phyloP scores from a whole-genome alignment of 2,329 filamentous ascomycete species.

The Epichloe uncinata region DNA sequence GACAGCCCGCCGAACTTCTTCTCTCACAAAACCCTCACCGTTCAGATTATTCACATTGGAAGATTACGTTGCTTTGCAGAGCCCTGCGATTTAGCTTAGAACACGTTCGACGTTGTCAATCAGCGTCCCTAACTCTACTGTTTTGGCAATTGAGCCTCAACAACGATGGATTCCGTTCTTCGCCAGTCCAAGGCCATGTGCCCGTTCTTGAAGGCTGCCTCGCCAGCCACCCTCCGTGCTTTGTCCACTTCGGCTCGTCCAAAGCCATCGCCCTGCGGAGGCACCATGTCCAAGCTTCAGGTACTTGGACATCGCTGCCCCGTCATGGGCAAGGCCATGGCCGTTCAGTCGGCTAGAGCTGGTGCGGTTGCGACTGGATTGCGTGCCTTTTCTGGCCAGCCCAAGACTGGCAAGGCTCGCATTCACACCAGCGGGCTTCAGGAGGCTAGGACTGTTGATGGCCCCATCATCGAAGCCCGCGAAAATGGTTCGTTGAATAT shows the following conservation, averaged over 20 bases:
- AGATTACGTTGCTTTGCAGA: not conserved
- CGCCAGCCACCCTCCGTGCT: constrained; percentile 78
- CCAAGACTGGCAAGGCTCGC: constrained; percentile 49
- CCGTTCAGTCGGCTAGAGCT: constrained; percentile 59
- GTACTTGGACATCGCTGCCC: constrained; percentile 89
- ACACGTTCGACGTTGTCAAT: not conserved
- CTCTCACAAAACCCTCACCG: not conserved
- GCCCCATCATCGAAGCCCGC: constrained; percentile 31
- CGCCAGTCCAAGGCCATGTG: constrained; percentile 95
- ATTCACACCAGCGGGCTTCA: constrained; percentile 71
- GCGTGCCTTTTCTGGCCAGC: constrained; percentile 36
- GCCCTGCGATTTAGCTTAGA: not conserved
- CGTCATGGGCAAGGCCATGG: constrained; percentile 95
- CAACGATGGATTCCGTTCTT: constrained; percentile 80
- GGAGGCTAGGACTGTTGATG: constrained; percentile 65
- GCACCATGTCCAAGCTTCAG: constrained; percentile 94
- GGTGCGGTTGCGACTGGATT: constrained; percentile 35
- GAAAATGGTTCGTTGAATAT: constrained; percentile 33
- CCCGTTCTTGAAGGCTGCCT: constrained; percentile 91
- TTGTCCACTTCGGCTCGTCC: constrained; percentile 62
- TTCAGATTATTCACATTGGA: not conserved
- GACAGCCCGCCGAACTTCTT: too few relatives aligned
- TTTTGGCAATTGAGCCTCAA: not conserved
- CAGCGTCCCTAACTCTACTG: not conserved
- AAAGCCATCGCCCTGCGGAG: constrained; percentile 62